Evolutionary conservation across 306 rosid species (phyloP), one percentile per base, ranked within the genome.

Genomic region (Sicyos edulis): DNA sequence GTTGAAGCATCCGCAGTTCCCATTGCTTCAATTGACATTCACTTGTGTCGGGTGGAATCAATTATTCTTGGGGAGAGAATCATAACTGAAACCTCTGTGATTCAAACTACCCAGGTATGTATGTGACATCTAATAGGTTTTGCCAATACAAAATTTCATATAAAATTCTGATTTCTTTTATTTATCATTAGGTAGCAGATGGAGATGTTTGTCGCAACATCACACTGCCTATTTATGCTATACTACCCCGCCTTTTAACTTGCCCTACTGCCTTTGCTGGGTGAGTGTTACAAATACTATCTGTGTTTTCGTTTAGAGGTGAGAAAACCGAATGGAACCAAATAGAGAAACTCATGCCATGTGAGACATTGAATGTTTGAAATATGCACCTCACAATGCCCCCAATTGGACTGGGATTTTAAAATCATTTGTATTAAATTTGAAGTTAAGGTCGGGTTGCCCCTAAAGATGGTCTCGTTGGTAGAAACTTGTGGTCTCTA

Each of bases 201-300:
- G 96, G 98, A 77, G 96, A 92, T 67, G 83, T 90, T 24, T 83
- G 90, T 59, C 86, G 78, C 40, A 82, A 83, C 76, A 78, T 90
- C 79, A 82, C 88, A 7, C 70, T 93, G 57, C 97, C 97, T 54
- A 90, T 90, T 75, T 85, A 90, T 77, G 86, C 82, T 49, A 74
- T 87, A 74, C 89, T 86, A 77, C 95, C 98, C 15, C 98, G 98
- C 37, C 97, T 93, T 58, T 73, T 93, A 86, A 90, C 97, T 6
- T 90, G 97, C 78, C 95, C 98, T 1, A 90, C 96, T 60, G 84
- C 84, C 80, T 82, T 82, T 32, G 97, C 97, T 13, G 98, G 98
- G 96, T 93, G 79, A 77, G 92, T 85, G 92, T 85, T 50, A 62
- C 69, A 20, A 8, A 16, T 42, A 21, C 15, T 42, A 21, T 15